phyloP scores from a whole-genome alignment of 2,329 filamentous ascomycete genomes.

The Diaporthe vaccinii region DNA sequence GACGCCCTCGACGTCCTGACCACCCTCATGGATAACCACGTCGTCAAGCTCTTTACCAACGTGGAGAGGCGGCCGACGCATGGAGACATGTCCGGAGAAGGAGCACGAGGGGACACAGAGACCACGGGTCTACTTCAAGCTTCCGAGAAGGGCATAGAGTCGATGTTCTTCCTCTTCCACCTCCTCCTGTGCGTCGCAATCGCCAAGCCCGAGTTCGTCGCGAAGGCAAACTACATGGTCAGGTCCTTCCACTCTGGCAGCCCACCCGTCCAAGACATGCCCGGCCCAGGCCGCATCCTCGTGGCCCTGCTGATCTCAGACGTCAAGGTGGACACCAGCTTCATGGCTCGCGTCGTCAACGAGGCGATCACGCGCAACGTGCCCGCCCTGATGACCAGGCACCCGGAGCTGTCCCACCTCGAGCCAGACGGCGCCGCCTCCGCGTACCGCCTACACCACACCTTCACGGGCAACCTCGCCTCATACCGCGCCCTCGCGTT shows the following conservation, averaged over 20 bases:
- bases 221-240: constrained; percentile 56
- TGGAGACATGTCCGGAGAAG: too few relatives aligned
- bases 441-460: constrained; percentile 60
- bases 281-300: constrained; percentile 63
- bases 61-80: background rate
- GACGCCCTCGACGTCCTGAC: background rate
- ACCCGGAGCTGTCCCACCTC: constrained; percentile 61
- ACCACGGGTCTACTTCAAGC: constrained; percentile 49
- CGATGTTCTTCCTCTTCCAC: constrained; percentile 66
- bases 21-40: background rate
- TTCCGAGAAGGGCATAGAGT: constrained; percentile 66
- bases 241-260: constrained; percentile 54
- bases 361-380: constrained; percentile 66
- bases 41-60: background rate
- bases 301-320: constrained; percentile 62
- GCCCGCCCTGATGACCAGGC: constrained; percentile 60
- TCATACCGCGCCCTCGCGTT: constrained; percentile 68
- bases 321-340: constrained; percentile 53
- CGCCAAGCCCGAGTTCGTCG: constrained; percentile 49
- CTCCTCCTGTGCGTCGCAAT: constrained; percentile 62
- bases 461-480: constrained; percentile 60
- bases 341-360: constrained; percentile 59
- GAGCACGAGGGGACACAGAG: too few relatives aligned
- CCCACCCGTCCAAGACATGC: constrained; percentile 57
- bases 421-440: constrained; percentile 56